Evolutionary conservation across 2,329 filamentous ascomycete genomes (phyloP).

Genomic region (Trichoderma simmonsii): DNA sequence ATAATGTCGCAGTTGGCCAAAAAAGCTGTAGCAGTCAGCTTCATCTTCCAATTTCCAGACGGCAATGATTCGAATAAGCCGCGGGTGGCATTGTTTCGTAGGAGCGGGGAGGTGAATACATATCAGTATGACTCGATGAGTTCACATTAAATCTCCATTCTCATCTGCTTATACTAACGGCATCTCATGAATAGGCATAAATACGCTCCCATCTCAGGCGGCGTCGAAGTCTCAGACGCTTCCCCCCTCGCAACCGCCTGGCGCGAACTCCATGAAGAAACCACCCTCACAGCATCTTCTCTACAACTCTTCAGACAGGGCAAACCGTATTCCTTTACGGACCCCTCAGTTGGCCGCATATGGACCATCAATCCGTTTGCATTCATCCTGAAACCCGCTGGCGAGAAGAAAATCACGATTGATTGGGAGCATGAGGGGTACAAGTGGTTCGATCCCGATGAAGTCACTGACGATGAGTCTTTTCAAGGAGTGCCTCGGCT

Average conservation of each 20-base stretch:
- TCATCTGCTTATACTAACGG: neutral
- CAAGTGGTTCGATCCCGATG: constrained; percentile 54
- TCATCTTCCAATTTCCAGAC: constrained; percentile 47
- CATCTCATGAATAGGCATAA: constrained; percentile 40
- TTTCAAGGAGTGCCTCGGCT: constrained; percentile 57
- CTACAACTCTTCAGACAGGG: constrained; percentile 54
- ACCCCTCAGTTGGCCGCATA: constrained; percentile 50
- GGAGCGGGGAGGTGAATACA: constrained; percentile 57
- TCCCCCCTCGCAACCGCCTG: constrained; percentile 55
- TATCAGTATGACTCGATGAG: constrained; percentile 47
- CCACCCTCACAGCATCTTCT: constrained; percentile 46
- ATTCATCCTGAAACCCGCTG: constrained; percentile 46
- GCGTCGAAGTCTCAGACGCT: constrained; percentile 52
- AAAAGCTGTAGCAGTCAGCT: constrained; percentile 46
- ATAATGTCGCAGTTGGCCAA: constrained; percentile 26
- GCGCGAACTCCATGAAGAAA: constrained; percentile 63
- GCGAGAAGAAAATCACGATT: constrained; percentile 47
- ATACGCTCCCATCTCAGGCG: constrained; percentile 61
- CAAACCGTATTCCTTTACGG: constrained; percentile 56
- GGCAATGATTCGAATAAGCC: constrained; percentile 35
- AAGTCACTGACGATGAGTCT: constrained; percentile 43
- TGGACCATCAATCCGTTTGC: constrained; percentile 65
- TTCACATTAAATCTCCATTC: neutral
- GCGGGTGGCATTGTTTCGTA: constrained; percentile 58
- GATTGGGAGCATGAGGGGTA: constrained; percentile 63